Conservation (phyloP, 306 rosid genomes). For the Oxytropis ochrocephala region DNA sequence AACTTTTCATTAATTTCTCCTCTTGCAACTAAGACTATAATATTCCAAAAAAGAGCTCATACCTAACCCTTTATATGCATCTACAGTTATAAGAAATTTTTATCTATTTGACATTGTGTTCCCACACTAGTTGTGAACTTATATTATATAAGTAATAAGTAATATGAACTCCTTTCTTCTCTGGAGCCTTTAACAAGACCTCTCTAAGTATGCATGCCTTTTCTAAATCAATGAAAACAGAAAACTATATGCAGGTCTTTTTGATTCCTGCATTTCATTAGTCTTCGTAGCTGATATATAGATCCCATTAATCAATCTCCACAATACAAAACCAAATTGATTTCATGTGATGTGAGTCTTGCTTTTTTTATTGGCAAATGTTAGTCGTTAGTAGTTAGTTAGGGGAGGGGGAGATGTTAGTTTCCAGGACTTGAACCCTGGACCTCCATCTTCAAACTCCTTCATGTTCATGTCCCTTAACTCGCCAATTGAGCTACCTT, state of each 20-base stretch:
- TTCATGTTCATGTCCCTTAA: too few species aligned
- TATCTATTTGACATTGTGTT: not conserved
- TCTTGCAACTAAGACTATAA: not conserved
- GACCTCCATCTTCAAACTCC: too few species aligned
- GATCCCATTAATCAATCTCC: not conserved
- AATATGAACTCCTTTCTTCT: not conserved
- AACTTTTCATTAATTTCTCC: not conserved
- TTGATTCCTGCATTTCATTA: not conserved
- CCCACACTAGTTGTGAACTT: not conserved
- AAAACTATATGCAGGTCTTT: not conserved
- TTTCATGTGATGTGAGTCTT: not conserved
- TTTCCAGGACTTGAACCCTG: too few species aligned
- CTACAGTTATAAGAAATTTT: not conserved
- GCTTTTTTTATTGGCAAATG: too few species aligned
- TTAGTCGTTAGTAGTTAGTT: too few species aligned
- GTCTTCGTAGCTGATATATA: not conserved
- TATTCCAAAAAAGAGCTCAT: not conserved
- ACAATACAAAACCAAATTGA: not conserved
- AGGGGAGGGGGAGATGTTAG: too few species aligned
- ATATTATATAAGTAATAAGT: not conserved
- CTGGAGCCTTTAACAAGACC: not conserved
- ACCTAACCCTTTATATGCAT: not conserved
- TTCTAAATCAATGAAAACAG: not conserved
- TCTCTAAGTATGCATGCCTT: not conserved
- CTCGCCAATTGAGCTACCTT: too few species aligned